phyloP scores from a whole-genome alignment of 208 protist genomes.

The Naegleria fowleri region DNA sequence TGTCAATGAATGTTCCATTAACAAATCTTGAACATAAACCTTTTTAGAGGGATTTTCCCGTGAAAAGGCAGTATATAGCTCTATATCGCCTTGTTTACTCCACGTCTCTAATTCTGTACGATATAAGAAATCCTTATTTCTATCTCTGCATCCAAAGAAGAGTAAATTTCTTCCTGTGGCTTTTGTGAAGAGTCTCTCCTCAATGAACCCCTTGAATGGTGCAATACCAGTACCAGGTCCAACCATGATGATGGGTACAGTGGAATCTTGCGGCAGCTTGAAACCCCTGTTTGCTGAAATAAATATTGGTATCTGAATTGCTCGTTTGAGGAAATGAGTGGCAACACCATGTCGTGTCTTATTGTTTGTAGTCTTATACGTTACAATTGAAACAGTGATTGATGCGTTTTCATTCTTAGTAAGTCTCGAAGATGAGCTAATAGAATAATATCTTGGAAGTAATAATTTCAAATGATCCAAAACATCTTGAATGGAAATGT shows the following conservation, averaged over 20 bases:
- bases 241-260: slow-evolving; percentile 44
- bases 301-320: background rate
- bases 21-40: background rate
- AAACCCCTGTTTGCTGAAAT: slow-evolving; percentile 29
- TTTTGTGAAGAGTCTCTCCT: slow-evolving; percentile 33
- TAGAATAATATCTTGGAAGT: background rate
- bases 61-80: background rate
- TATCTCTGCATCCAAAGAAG: background rate
- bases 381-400: background rate
- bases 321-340: background rate
- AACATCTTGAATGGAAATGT: background rate
- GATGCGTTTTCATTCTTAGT: background rate
- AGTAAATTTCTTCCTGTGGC: background rate
- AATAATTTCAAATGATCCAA: background rate
- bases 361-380: background rate
- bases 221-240: slow-evolving; percentile 51
- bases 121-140: background rate
- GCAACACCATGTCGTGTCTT: background rate
- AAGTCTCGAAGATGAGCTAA: background rate
- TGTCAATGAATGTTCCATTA: background rate
- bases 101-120: background rate
- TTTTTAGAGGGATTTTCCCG: background rate
- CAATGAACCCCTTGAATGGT: slow-evolving; percentile 51
- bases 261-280: slow-evolving; percentile 27
- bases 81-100: background rate